A percentile compares a stretch with the other conserved stretches of the same genome.
phyloP scores from a whole-genome alignment of 2,329 filamentous ascomycete genomes.

The Claviceps sp. region DNA sequence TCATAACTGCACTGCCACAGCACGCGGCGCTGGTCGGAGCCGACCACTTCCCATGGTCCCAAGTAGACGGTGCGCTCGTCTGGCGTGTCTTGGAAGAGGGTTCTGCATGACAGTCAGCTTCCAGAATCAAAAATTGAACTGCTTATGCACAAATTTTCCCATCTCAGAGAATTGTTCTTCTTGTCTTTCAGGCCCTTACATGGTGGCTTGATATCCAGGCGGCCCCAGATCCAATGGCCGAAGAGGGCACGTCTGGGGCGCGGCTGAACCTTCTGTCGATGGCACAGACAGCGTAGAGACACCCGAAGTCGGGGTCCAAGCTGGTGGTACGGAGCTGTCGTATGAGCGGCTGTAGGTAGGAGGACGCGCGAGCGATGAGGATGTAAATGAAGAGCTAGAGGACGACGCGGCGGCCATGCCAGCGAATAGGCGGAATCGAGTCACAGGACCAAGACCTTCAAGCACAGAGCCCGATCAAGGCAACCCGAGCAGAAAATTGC shows the following conservation, averaged over 20 bases:
- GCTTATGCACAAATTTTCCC: not conserved
- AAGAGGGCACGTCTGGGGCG: constrained; percentile 26
- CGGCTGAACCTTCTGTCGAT: constrained; percentile 21
- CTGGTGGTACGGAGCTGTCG: constrained; percentile 29
- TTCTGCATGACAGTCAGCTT: constrained; percentile 21
- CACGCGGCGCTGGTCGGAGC: constrained; percentile 33
- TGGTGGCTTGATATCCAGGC: constrained; percentile 40
- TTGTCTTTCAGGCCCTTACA: constrained; percentile 22
- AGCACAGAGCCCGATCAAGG: not conserved
- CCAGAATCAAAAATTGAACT: too few relatives aligned
- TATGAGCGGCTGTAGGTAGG: constrained; percentile 28
- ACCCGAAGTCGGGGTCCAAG: constrained; percentile 32
- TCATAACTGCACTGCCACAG: constrained; percentile 40
- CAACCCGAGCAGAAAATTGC: not conserved
- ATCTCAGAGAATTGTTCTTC: not conserved
- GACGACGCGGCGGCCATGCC: constrained; percentile 28
- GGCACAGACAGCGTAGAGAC: constrained; percentile 30
- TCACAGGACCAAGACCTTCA: not conserved
- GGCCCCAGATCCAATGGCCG: constrained; percentile 36
- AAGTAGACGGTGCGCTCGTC: constrained; percentile 37
- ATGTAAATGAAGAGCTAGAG: constrained; percentile 34
- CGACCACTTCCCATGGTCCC: constrained; percentile 39
- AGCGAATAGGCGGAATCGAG: not conserved
- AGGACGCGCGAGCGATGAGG: constrained; percentile 29
- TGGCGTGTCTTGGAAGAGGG: constrained; percentile 34